Conservation (phyloP, 257 asterid species). For the Osmanthus fragrans region DNA sequence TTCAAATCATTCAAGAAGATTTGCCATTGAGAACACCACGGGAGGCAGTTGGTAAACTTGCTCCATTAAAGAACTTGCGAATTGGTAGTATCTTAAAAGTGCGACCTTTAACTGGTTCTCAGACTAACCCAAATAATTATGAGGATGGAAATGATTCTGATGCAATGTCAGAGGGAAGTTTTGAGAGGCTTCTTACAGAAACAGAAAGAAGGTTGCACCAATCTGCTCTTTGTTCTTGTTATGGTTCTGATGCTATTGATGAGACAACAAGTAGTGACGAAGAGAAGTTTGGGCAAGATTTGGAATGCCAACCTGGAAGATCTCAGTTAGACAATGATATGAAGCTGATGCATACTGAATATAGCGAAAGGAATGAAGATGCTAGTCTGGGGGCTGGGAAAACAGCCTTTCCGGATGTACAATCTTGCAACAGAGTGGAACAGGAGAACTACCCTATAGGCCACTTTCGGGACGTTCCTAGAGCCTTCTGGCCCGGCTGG, state of each 20-base stretch:
- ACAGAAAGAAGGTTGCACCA: constrained; percentile 73
- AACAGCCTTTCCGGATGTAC: constrained; percentile 32
- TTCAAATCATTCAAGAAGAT: constrained; percentile 83
- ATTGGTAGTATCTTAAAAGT: constrained; percentile 18
- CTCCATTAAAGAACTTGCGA: constrained; percentile 52
- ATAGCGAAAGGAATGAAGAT: constrained; percentile 38
- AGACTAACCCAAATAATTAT: constrained; percentile 26
- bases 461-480: constrained; percentile 63
- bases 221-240: constrained; percentile 55
- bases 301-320: constrained; percentile 32
- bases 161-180: constrained; percentile 76
- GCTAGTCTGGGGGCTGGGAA: constrained; percentile 29
- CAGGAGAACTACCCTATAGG: constrained; percentile 42
- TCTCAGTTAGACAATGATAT: constrained; percentile 42
- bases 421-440: constrained; percentile 34
- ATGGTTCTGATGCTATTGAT: constrained; percentile 42
- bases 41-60: constrained; percentile 76
- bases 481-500: constrained; percentile 94
- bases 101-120: constrained; percentile 30
- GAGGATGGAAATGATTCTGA: constrained; percentile 77
- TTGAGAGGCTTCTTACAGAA: constrained; percentile 76
- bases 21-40: constrained; percentile 74
- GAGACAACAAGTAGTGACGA: constrained; percentile 70
- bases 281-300: constrained; percentile 48
- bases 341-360: constrained; percentile 32